A percentile compares a stretch with the other conserved stretches of the same genome.
These are phyloP conservation scores for Strobilomyces dryophilus DNA, from an alignment of 768 basidiomycete genomes.

Conservation along the genomic window DNA sequence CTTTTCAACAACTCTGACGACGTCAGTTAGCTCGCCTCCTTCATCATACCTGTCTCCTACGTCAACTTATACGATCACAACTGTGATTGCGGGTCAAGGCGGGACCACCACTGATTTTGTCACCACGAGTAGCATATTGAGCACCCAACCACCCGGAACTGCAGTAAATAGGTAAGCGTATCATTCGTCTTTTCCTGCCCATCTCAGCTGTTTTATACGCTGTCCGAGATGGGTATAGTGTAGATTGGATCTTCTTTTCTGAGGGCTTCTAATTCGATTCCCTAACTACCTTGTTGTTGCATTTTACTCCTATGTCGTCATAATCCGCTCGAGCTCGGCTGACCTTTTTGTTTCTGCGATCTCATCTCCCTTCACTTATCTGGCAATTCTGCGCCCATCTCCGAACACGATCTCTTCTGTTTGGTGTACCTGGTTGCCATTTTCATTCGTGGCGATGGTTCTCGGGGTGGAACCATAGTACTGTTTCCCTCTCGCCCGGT, in stretches of 20 bases:
- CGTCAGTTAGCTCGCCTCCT: not conserved
- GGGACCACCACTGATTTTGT: conserved; percentile 16
- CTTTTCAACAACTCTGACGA: conserved; percentile 12
- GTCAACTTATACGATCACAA: conserved; percentile 21
- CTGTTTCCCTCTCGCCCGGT: conserved; percentile 19
- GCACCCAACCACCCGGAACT: conserved; percentile 13
- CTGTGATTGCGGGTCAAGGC: conserved; percentile 12
- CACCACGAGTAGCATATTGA: conserved; percentile 22
- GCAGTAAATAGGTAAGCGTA: conserved; percentile 14
- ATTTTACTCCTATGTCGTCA: conserved; percentile 19
- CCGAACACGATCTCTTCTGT: conserved; percentile 1
- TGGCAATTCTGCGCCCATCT: conserved; percentile 2
- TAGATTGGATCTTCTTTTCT: conserved; percentile 5
- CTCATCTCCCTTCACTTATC: conserved; percentile 11
- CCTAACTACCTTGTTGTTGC: not conserved
- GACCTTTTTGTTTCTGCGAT: conserved; percentile 17
- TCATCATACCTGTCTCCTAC: not conserved
- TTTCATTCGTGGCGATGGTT: conserved; percentile 3
- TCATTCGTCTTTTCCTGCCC: not conserved
- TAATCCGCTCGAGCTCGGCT: conserved; percentile 12
- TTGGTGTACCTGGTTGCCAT: conserved; percentile 3
- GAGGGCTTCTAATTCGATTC: conserved; percentile 4
- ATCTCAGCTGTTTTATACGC: not conserved
- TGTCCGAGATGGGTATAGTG: conserved; percentile 9
- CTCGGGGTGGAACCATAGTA: conserved; percentile 4